phyloP scores from a whole-genome alignment of 768 basidiomycete species.

The Lyophyllum atratum region DNA sequence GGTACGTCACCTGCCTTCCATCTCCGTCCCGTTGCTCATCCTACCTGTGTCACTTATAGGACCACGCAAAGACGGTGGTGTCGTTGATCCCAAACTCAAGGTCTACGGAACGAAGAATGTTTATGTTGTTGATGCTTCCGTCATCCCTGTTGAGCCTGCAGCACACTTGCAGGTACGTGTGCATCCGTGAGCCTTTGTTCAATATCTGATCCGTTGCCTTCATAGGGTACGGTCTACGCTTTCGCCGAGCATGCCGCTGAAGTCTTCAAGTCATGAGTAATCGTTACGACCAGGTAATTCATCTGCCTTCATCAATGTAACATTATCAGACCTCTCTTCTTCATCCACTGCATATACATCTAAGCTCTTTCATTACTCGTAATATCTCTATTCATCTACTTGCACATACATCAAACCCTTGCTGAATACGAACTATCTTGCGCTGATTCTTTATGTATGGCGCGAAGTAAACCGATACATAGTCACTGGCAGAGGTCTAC shows the following conservation, averaged over 20 bases:
- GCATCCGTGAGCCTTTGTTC: not conserved
- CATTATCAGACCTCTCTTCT: too few species aligned
- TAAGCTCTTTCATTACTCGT: too few species aligned
- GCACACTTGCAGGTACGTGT: not conserved
- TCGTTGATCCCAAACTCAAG: constrained; percentile 41
- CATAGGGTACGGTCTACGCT: not conserved
- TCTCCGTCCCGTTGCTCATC: not conserved
- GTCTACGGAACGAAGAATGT: constrained; percentile 48
- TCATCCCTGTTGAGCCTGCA: constrained; percentile 48
- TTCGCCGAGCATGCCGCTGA: not conserved
- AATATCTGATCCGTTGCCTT: not conserved
- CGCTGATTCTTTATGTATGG: too few species aligned
- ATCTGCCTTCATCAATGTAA: too few species aligned
- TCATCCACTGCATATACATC: too few species aligned
- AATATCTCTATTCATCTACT: too few species aligned
- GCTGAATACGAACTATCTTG: too few species aligned
- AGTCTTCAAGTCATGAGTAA: not conserved
- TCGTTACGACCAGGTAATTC: not conserved
- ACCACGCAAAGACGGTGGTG: constrained; percentile 9
- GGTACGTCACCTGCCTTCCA: not conserved
- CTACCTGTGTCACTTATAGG: not conserved
- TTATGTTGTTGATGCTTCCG: constrained; percentile 49
- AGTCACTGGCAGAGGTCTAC: too few species aligned
- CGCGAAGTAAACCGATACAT: too few species aligned
- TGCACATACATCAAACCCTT: too few species aligned